A percentile compares a stretch with the other conserved stretches of the same genome.
phyloP scores from a whole-genome alignment of 78 protist species.

The Tieghemostelium lacteum region DNA sequence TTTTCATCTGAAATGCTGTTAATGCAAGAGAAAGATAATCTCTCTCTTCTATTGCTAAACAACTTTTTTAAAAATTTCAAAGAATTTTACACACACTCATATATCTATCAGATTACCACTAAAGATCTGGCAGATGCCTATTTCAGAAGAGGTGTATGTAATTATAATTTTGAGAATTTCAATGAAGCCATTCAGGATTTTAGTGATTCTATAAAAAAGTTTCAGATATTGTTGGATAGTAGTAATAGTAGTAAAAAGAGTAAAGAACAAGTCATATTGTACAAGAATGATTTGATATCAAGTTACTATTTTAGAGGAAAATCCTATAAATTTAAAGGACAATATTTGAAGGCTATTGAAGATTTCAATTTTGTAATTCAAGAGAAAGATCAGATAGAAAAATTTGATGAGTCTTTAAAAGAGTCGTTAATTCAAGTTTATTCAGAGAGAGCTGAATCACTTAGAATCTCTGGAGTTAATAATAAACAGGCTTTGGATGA shows the following conservation, averaged over 20 bases:
- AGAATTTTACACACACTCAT: conserved; percentile 14
- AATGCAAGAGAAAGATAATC: conserved; percentile 1
- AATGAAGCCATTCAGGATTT: not conserved
- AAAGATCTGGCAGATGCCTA: conserved; percentile 10
- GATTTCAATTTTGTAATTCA: conserved; percentile 13
- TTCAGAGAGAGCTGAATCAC: conserved; percentile 34
- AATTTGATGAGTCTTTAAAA: too few relatives aligned
- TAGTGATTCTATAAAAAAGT: not conserved
- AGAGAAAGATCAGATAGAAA: too few relatives aligned
- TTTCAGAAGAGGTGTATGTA: conserved; percentile 23
- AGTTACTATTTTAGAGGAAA: conserved; percentile 1
- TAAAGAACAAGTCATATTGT: not conserved
- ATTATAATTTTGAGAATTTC: not conserved
- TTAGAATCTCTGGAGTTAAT: not conserved
- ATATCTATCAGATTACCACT: not conserved
- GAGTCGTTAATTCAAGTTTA: conserved; percentile 27
- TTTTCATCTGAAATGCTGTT: conserved; percentile 48
- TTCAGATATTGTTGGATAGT: not conserved
- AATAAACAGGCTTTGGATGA: conserved; percentile 7
- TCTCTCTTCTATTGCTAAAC: not conserved
- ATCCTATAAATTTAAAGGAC: not conserved
- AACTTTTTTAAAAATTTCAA: conserved; percentile 20
- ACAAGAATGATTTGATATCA: not conserved
- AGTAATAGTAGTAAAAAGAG: not conserved
- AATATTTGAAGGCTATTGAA: not conserved